phyloP scores from a whole-genome alignment of 2,329 filamentous ascomycete species.

The Zasmidium angulare region DNA sequence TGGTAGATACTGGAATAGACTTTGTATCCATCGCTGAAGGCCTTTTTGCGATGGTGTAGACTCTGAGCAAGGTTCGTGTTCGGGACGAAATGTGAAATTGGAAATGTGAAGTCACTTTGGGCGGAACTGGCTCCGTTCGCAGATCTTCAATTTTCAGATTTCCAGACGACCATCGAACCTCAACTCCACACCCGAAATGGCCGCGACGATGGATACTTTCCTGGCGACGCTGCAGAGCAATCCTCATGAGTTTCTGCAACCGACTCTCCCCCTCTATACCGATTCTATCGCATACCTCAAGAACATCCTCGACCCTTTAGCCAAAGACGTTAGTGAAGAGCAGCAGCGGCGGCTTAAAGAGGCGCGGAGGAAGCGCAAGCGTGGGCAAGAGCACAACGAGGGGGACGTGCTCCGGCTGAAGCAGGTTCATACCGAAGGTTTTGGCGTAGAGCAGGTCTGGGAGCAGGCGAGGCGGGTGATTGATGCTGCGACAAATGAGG shows the following conservation, averaged over 20 bases:
- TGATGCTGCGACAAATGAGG: conserved; percentile 58
- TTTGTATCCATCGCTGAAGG: no score
- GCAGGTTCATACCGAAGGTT: conserved; percentile 82
- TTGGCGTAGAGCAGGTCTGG: conserved; percentile 87
- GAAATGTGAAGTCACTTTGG: neutral
- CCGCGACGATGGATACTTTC: conserved; percentile 17
- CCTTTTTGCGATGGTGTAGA: no score
- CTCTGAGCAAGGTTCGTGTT: neutral
- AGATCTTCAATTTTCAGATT: neutral
- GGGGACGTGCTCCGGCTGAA: conserved; percentile 68
- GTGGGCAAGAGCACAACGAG: conserved; percentile 51
- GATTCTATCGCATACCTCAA: conserved; percentile 76
- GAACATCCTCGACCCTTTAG: conserved; percentile 74
- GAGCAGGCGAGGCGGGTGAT: conserved; percentile 88
- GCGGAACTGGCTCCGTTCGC: neutral
- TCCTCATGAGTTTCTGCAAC: conserved; percentile 76
- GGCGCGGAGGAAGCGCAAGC: conserved; percentile 73
- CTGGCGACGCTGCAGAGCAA: conserved; percentile 21
- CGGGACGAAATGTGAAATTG: neutral
- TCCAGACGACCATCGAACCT: neutral
- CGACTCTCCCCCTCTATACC: conserved; percentile 63
- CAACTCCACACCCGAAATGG: conserved; percentile 15
- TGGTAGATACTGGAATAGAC: no score
- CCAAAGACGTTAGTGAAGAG: conserved; percentile 68
- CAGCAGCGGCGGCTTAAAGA: conserved; percentile 69